phyloP scores from a whole-genome alignment of 2,329 filamentous ascomycete species.

The Rutstroemia sp. region DNA sequence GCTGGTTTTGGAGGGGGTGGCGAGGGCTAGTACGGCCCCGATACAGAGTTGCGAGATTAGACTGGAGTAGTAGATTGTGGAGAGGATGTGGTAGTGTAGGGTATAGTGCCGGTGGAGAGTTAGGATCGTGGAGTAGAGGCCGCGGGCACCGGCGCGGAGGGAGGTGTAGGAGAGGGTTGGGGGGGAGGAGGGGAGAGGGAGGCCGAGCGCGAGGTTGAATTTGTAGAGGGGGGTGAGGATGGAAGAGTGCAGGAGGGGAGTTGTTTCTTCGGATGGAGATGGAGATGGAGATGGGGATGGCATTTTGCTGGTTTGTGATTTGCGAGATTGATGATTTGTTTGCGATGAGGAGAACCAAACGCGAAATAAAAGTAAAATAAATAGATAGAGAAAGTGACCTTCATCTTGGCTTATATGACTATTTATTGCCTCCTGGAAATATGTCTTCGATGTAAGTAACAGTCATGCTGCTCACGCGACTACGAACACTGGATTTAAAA shows the following conservation, averaged over 20 bases:
- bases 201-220: not conserved
- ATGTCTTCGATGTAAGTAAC: too few relatives aligned
- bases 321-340: not conserved
- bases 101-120: not conserved
- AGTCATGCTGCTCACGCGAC: too few relatives aligned
- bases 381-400: too few relatives aligned
- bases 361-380: too few relatives aligned
- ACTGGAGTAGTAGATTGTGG: not conserved
- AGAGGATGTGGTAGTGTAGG: not conserved
- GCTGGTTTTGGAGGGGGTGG: not conserved
- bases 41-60: not conserved
- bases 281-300: too few relatives aligned
- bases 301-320: too few relatives aligned
- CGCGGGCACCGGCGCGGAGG: not conserved
- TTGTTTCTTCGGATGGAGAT: too few relatives aligned
- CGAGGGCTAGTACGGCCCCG: not conserved
- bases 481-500: too few relatives aligned
- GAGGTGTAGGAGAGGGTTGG: not conserved
- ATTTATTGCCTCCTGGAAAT: too few relatives aligned
- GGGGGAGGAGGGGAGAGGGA: not conserved
- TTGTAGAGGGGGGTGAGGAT: not conserved
- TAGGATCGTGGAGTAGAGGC: not conserved
- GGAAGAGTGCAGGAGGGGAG: too few relatives aligned
- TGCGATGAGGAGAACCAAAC: not conserved
- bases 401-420: too few relatives aligned